A percentile compares a stretch with the other conserved stretches of the same genome.
Evolutionary conservation across 768 basidiomycete species (phyloP).

Genomic region (Xerocomus spinulosus): DNA sequence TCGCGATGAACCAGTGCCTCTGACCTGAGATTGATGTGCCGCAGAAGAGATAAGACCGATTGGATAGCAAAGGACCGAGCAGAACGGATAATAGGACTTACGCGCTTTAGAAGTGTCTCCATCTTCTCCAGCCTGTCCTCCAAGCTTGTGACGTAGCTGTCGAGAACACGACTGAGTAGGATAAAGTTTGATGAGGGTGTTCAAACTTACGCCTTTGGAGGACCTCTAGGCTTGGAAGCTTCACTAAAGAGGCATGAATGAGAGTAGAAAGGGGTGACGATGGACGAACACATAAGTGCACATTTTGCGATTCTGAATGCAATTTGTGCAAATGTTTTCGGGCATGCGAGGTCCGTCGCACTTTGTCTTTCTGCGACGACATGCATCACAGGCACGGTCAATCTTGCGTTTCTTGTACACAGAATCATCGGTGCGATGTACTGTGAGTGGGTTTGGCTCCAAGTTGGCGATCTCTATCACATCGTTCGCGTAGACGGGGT

Average conservation of each 20-base stretch:
- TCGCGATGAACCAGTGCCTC: not conserved
- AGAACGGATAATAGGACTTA: constrained; percentile 23
- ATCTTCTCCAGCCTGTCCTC: constrained; percentile 57
- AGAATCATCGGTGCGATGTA: constrained; percentile 13
- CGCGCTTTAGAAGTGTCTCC: constrained; percentile 51
- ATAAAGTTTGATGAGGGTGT: not conserved
- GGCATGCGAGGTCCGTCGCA: constrained; percentile 55
- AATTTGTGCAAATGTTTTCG: constrained; percentile 55
- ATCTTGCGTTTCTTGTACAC: constrained; percentile 42
- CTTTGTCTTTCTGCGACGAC: constrained; percentile 53
- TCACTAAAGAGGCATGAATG: constrained; percentile 38
- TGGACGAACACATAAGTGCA: constrained; percentile 58
- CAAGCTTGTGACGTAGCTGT: constrained; percentile 53
- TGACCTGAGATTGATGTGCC: not conserved
- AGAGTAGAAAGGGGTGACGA: not conserved
- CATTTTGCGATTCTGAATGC: constrained; percentile 42
- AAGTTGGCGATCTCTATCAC: constrained; percentile 27
- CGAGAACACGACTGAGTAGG: not conserved
- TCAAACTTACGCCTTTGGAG: constrained; percentile 58
- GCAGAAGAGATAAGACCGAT: not conserved
- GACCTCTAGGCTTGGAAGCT: constrained; percentile 59
- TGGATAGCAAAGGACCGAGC: not conserved
- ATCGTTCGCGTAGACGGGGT: constrained; percentile 16
- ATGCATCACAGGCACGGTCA: constrained; percentile 57
- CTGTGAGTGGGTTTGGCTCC: constrained; percentile 6